A percentile compares a stretch with the other conserved stretches of the same genome.
phyloP scores from a whole-genome alignment of 257 asterid species.

The Solanum corneliomulleri region DNA sequence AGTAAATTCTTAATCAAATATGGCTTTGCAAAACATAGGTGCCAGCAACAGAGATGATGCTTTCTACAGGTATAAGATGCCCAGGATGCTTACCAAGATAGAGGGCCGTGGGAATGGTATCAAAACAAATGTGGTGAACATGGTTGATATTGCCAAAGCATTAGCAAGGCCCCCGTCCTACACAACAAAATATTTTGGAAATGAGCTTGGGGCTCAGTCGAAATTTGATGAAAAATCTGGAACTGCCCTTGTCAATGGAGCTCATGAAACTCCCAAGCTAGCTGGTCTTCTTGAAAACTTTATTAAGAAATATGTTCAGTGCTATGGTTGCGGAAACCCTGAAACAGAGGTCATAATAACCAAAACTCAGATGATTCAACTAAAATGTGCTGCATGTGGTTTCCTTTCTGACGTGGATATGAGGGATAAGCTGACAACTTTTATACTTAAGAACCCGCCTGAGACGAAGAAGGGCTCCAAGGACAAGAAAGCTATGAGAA shows the following conservation, averaged over 20 bases:
- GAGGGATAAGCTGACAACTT: constrained; percentile 16
- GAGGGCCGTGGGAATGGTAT: constrained; percentile 16
- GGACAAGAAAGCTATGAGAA: constrained; percentile 19
- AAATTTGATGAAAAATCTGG: constrained; percentile 18
- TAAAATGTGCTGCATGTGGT: constrained; percentile 20
- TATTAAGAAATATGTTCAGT: constrained; percentile 14
- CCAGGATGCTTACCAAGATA: constrained; percentile 13
- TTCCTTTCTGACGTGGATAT: constrained; percentile 15
- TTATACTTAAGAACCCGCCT: constrained; percentile 17
- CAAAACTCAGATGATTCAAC: constrained; percentile 12
- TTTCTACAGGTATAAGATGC: constrained; percentile 20
- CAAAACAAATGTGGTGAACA: constrained; percentile 13
- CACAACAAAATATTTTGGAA: constrained; percentile 12
- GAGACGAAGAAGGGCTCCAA: constrained; percentile 9
- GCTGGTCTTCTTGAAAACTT: constrained; percentile 17
- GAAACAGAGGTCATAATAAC: constrained; percentile 13
- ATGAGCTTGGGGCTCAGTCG: constrained; percentile 18
- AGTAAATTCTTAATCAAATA: not conserved
- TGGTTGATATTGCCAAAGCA: constrained; percentile 18
- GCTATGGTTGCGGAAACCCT: constrained; percentile 18
- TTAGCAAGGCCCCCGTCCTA: constrained; percentile 12
- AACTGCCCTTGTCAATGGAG: constrained; percentile 11
- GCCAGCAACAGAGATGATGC: constrained; percentile 18
- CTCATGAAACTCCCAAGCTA: constrained; percentile 15
- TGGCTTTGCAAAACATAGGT: constrained; percentile 18